Base-by-base conservation (phyloP, 371 early-diverging fungal species). In the Funneliformis caledonium region DNA sequence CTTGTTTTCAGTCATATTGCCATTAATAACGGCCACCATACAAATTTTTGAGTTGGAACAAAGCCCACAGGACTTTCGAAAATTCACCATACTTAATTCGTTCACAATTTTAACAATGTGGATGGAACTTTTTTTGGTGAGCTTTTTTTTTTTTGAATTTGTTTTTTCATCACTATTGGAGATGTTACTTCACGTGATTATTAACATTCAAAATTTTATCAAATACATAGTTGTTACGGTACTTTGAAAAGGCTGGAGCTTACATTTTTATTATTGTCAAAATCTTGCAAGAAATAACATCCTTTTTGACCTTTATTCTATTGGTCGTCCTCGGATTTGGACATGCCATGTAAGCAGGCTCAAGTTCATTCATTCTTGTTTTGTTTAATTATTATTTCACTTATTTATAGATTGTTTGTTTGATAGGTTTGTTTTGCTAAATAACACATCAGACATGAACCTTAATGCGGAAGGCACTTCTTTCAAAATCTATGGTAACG, bases 271-370 rank as follows among this genome's bases (percentile, higher is more conserved):
- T 72, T 8, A 48, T 72, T 4, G 26, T 37, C 8, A 72, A 48
- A 26, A 72, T 72, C 22, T 22, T 72, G 48, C 45, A 72, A 37
- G 22, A 26, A 26, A 48, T 72, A 11, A 47, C 47, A 47, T 48
- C 72, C 22, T 72, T 72, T 11, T 48, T 72, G 22, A n/a, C 26
- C 11, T 72, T 72, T 19, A 72, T 72, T 22, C 47, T 72, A 48
- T 47, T 72, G 5, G 72, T 48, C 11, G 19, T 72, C 8, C n/a
- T 72, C 8, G 72, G 48, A 72, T 72, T 72, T 50, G 72, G 48
- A 22, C 72, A 72, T 48, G 48, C 72, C 12, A 72, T 72, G 72
- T 72, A 47, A 72, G 47, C 59, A 19, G n/a, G 10, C n/a, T 59
- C 10, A 59, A 19, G 59, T 59, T 59, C 5, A 59, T 59, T 26